Evolutionary conservation across 1,284 basidiomycete genomes (phyloP), one percentile per base, ranked within the genome.

Genomic region (Tetrapyrgos nigripes): DNA sequence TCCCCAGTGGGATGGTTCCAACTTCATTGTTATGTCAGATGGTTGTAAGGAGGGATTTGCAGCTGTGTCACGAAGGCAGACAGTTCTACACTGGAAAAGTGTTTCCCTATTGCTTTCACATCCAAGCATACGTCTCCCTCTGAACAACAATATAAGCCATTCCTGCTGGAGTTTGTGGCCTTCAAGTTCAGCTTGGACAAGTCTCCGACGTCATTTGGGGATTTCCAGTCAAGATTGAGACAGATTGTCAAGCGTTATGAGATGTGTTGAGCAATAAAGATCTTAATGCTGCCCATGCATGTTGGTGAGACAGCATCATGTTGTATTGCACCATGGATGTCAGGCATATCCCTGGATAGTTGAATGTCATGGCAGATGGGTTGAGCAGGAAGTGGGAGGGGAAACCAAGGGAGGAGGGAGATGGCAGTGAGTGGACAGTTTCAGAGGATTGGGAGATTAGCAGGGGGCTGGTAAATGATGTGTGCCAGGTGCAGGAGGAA

Each of bases 161-260:
- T 55, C 37, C 14, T n/a, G n/a, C n/a, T n/a, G n/a, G n/a, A n/a
- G n/a, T n/a, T n/a, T n/a, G n/a, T n/a, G n/a, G n/a, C n/a, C n/a
- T n/a, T n/a, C n/a, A n/a, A n/a, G n/a, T n/a, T n/a, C n/a, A n/a
- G n/a, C n/a, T n/a, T n/a, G n/a, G n/a, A n/a, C n/a, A n/a, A n/a
- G n/a, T n/a, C n/a, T n/a, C n/a, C n/a, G n/a, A n/a, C n/a, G n/a
- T n/a, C n/a, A n/a, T n/a, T n/a, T n/a, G n/a, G n/a, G n/a, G n/a
- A n/a, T n/a, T n/a, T n/a, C n/a, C n/a, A n/a, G n/a, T n/a, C n/a
- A n/a, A n/a, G n/a, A n/a, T n/a, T n/a, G n/a, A n/a, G n/a, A n/a
- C n/a, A n/a, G n/a, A 67, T 50, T 66, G 64, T 23, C 60, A 66
- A 43, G 66, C 68, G 2, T 50, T 69, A 6, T 28, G 62, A 26